Conservation (phyloP, 805 yeast species). For the Candida rishiriensis region DNA sequence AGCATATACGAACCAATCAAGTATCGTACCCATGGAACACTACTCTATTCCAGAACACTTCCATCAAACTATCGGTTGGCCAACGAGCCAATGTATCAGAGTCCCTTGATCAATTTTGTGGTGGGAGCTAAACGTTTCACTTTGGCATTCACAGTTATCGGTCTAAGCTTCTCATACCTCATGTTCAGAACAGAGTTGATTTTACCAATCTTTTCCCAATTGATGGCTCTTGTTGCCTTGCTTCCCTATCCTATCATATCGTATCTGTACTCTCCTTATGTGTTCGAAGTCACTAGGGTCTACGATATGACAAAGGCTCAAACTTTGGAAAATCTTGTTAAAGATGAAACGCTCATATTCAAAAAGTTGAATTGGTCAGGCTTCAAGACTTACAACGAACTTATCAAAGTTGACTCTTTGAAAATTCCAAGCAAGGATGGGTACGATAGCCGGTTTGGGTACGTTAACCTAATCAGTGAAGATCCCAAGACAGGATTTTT, state of each 20-base stretch:
- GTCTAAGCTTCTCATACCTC: conserved; percentile 59
- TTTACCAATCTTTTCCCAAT: conserved; percentile 41
- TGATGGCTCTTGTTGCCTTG: conserved; percentile 38
- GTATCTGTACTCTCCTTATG: conserved; percentile 60
- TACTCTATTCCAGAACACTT: conserved; percentile 31
- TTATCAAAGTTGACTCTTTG: conserved; percentile 49
- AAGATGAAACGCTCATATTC: conserved; percentile 60
- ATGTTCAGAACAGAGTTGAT: conserved; percentile 51
- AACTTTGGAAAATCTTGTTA: conserved; percentile 54
- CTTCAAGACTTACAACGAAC: conserved; percentile 55
- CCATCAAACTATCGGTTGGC: conserved; percentile 51
- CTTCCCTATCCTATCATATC: conserved; percentile 55
- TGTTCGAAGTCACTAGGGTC: conserved; percentile 64
- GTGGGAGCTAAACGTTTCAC: conserved; percentile 60
- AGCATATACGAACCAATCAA: conserved; percentile 18
- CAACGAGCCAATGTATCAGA: conserved; percentile 57
- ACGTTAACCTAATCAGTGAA: conserved; percentile 43
- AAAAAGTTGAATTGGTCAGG: conserved; percentile 71
- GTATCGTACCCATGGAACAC: conserved; percentile 28
- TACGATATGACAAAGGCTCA: conserved; percentile 62
- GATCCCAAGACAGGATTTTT: conserved; percentile 32
- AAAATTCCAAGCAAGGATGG: conserved; percentile 30
- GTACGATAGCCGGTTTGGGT: conserved; percentile 39
- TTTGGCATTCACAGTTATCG: conserved; percentile 55
- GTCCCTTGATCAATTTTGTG: conserved; percentile 59